phyloP scores from a whole-genome alignment of 2,329 filamentous ascomycete genomes.

The Metarhizium rileyi region DNA sequence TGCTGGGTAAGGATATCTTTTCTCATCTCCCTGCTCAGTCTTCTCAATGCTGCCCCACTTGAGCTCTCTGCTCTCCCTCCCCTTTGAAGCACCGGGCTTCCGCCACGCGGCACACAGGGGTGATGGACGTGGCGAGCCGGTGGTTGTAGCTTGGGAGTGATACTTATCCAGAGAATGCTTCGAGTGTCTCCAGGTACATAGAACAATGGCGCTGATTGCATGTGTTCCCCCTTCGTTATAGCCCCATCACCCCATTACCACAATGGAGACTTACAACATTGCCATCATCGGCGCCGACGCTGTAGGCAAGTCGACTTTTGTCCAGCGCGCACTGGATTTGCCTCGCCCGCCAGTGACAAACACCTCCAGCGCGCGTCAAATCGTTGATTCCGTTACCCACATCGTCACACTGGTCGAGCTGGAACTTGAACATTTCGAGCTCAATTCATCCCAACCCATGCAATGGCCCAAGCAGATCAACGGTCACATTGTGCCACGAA shows the following conservation, averaged over 20 bases:
- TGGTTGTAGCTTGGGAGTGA: background rate
- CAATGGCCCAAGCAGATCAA: slow-evolving; percentile 60
- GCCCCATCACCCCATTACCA: slow-evolving; percentile 21
- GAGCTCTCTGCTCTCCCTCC: background rate
- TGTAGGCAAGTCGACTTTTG: slow-evolving; percentile 59
- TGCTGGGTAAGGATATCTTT: slow-evolving; percentile 26
- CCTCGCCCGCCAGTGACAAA: slow-evolving; percentile 42
- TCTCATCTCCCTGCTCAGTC: background rate
- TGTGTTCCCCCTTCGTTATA: slow-evolving; percentile 10
- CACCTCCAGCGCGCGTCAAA: slow-evolving; percentile 46
- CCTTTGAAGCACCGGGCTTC: slow-evolving; percentile 1
- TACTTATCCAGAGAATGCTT: background rate
- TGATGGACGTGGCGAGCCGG: background rate
- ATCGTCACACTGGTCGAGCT: slow-evolving; percentile 55
- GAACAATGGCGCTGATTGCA: slow-evolving; percentile 7
- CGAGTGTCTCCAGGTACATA: slow-evolving; percentile 1
- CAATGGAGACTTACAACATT: slow-evolving; percentile 54
- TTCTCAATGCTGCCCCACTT: slow-evolving; percentile 2
- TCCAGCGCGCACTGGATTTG: slow-evolving; percentile 52
- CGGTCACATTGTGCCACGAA: slow-evolving; percentile 59
- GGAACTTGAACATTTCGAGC: slow-evolving; percentile 55
- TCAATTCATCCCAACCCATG: slow-evolving; percentile 46
- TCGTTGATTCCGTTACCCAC: slow-evolving; percentile 48
- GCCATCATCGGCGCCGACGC: slow-evolving; percentile 56
- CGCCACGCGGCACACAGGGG: slow-evolving; percentile 3